These are phyloP conservation scores for Trichocladium uniseriatum DNA, from an alignment of 495 filamentous ascomycete genomes.

Conservation along the genomic window DNA sequence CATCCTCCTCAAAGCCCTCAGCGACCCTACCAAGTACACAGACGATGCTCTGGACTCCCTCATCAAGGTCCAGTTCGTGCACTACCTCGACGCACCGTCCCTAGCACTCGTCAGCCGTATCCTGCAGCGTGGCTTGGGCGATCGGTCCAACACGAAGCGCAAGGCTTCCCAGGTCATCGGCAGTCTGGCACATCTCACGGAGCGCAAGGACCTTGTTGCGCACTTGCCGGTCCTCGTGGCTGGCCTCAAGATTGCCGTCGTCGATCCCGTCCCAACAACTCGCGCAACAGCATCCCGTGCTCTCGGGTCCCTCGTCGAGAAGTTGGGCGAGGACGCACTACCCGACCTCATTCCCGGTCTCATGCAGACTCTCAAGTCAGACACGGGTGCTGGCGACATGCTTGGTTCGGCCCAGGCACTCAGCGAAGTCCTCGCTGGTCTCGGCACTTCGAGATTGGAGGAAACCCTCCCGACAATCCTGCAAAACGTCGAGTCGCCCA, in stretches of 20 bases:
- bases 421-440: conserved; percentile 87
- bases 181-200: conserved; percentile 91
- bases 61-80: conserved; percentile 91
- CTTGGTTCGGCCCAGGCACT: conserved; percentile 95
- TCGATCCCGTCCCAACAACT: conserved; percentile 95
- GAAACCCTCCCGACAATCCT: conserved; percentile 94
- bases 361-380: conserved; percentile 94
- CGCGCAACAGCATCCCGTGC: conserved; percentile 94
- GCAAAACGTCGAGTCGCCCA: conserved; percentile 89
- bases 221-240: conserved; percentile 91
- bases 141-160: conserved; percentile 86
- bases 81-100: conserved; percentile 93
- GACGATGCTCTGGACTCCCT: conserved; percentile 88
- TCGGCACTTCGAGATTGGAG: conserved; percentile 85
- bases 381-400: conserved; percentile 89
- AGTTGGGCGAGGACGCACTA: conserved; percentile 91
- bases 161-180: conserved; percentile 97
- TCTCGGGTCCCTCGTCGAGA: conserved; percentile 88
- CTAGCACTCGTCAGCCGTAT: conserved; percentile 91
- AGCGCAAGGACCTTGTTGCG: conserved; percentile 82
- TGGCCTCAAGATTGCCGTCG: conserved; percentile 76
- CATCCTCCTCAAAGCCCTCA: conserved; percentile 89
- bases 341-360: conserved; percentile 96
- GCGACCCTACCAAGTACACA: conserved; percentile 94
- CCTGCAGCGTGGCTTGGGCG: conserved; percentile 80